These are phyloP conservation scores for Blastobotrys niveus DNA, from an alignment of 1,139 yeast genomes.

Conservation along the genomic window DNA sequence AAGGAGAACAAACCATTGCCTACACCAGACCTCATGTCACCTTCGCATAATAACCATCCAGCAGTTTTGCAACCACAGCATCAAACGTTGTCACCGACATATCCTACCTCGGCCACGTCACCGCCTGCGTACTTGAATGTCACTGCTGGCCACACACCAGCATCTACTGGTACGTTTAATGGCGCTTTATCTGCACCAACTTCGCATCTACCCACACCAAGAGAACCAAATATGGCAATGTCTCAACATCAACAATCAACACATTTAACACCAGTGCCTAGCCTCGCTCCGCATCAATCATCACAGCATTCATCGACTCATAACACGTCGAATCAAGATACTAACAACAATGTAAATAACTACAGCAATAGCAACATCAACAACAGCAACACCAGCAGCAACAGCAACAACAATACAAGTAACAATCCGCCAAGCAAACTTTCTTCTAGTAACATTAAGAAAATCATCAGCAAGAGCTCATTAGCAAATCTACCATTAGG, in stretches of 20 bases:
- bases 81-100: constrained; percentile 4
- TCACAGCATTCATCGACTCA: no score
- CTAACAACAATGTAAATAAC: neutral
- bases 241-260: neutral
- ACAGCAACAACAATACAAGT: neutral
- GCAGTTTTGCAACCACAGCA: constrained; percentile 10
- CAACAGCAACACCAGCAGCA: neutral
- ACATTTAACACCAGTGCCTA: neutral
- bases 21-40: constrained; percentile 33
- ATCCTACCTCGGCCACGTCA: neutral
- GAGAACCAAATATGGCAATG: neutral
- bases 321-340: neutral
- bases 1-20: constrained; percentile 42
- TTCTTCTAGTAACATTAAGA: neutral
- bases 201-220: neutral
- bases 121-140: no score
- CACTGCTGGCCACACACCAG: no score
- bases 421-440: neutral
- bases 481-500: constrained; percentile 2
- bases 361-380: neutral
- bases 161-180: neutral
- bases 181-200: neutral
- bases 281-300: no score
- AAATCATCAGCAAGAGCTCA: constrained; percentile 11
- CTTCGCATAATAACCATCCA: constrained; percentile 12